Conservation (phyloP, 106 monocot species). For the Posidonia australis region DNA sequence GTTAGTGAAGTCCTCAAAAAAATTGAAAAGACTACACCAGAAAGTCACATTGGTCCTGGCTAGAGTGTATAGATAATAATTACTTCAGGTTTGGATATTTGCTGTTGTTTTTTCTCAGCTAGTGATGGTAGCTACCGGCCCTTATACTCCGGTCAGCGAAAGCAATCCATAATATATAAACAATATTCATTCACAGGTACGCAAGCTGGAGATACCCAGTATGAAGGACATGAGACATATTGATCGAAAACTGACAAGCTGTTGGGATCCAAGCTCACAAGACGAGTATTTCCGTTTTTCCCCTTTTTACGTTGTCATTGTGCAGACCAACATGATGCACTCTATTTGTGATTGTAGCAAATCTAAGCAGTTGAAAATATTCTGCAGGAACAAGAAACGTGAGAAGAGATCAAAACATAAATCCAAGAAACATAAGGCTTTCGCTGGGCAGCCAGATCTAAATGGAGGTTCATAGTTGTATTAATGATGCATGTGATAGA, state of each 20-base stretch:
- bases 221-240: slow-evolving; percentile 85
- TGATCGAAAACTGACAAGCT: slow-evolving; percentile 71
- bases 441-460: too few relatives aligned
- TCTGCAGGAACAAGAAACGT: slow-evolving; percentile 55
- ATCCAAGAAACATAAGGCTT: slow-evolving; percentile 13
- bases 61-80: too few relatives aligned
- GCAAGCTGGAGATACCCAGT: slow-evolving; percentile 42
- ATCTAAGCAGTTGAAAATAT: not conserved
- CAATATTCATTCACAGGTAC: slow-evolving; percentile 29
- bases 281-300: slow-evolving; percentile 47
- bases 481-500: too few relatives aligned
- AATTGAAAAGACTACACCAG: too few relatives aligned
- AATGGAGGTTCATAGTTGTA: too few relatives aligned
- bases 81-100: too few relatives aligned
- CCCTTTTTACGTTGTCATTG: not conserved
- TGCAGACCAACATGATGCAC: not conserved
- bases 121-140: too few relatives aligned
- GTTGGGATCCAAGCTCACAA: slow-evolving; percentile 80
- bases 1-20: too few relatives aligned
- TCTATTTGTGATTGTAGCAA: not conserved
- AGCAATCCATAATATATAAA: too few relatives aligned
- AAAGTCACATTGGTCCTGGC: too few relatives aligned
- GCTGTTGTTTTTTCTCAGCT: too few relatives aligned
- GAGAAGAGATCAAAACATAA: slow-evolving; percentile 46
- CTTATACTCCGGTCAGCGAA: too few relatives aligned